Percentiles rank a stretch among this genome's conserved stretches.
phyloP scores from a whole-genome alignment of 2,329 filamentous ascomycete species.

The Arthrinium phaeospermum region DNA sequence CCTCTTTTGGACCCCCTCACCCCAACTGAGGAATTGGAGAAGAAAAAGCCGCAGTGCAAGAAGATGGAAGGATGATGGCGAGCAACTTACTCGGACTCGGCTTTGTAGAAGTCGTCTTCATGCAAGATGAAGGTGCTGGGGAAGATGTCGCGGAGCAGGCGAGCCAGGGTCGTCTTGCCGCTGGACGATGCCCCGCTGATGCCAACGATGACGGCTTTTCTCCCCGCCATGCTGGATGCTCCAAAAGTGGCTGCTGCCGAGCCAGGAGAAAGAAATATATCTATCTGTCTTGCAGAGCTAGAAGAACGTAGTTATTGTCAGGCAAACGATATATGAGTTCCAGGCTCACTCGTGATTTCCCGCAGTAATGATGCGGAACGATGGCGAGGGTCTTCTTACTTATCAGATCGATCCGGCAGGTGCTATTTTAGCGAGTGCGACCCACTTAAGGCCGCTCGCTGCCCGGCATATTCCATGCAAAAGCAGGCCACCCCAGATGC shows the following conservation, averaged over 20 bases:
- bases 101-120: constrained; percentile 93
- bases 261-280: too few relatives aligned
- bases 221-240: constrained; percentile 31
- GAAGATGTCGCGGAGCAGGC: constrained; percentile 83
- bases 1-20: not conserved
- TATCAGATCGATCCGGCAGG: constrained; percentile 13
- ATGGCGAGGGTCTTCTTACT: not conserved
- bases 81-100: constrained; percentile 67
- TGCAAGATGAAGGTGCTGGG: constrained; percentile 83
- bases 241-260: not conserved
- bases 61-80: not conserved
- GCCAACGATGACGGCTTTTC: constrained; percentile 70
- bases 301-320: not conserved
- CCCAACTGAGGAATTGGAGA: not conserved
- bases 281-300: not conserved
- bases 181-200: constrained; percentile 91
- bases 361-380: not conserved
- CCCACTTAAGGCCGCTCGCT: not conserved
- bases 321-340: not conserved
- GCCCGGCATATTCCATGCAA: not conserved
- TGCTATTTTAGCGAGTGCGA: not conserved
- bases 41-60: too few relatives aligned
- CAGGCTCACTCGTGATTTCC: not conserved
- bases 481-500: not conserved
- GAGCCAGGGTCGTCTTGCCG: constrained; percentile 92